Conservation (phyloP, 805 yeast species). For the Kodamaea hsintzibuensis region DNA sequence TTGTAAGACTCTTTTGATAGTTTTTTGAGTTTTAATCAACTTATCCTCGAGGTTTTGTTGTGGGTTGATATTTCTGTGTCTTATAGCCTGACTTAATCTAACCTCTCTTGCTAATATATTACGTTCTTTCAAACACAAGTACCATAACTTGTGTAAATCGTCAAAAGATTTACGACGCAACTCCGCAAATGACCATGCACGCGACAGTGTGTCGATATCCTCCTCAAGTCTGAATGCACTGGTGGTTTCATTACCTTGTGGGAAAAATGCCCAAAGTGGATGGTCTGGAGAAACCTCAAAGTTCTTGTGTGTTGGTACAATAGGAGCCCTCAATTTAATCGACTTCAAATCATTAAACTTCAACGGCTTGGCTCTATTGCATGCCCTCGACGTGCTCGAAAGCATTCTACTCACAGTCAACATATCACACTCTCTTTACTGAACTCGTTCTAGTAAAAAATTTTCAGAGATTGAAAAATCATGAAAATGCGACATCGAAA, state of each 20-base stretch:
- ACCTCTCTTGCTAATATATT: slow-evolving; percentile 77
- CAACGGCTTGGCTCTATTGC: slow-evolving; percentile 18
- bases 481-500: background rate
- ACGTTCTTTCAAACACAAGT: slow-evolving; percentile 77
- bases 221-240: slow-evolving; percentile 56
- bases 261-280: slow-evolving; percentile 93
- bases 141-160: slow-evolving; percentile 92
- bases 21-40: slow-evolving; percentile 38
- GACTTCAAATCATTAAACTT: slow-evolving; percentile 16
- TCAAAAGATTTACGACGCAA: slow-evolving; percentile 88
- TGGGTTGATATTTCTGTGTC: slow-evolving; percentile 30
- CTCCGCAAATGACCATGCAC: slow-evolving; percentile 88
- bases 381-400: slow-evolving; percentile 8
- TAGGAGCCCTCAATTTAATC: slow-evolving; percentile 71
- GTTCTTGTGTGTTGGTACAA: slow-evolving; percentile 77
- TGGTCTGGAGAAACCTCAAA: slow-evolving; percentile 77
- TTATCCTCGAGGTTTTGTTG: slow-evolving; percentile 42
- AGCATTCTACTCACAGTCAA: background rate
- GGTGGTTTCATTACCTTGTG: slow-evolving; percentile 49
- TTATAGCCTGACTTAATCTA: slow-evolving; percentile 48
- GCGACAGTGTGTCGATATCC: slow-evolving; percentile 54
- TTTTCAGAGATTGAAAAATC: background rate
- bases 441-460: background rate
- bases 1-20: slow-evolving; percentile 81
- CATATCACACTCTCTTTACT: background rate